Evolutionary conservation across 192 early-diverging fungal species (phyloP).

Genomic region (Allomyces javanicus): DNA sequence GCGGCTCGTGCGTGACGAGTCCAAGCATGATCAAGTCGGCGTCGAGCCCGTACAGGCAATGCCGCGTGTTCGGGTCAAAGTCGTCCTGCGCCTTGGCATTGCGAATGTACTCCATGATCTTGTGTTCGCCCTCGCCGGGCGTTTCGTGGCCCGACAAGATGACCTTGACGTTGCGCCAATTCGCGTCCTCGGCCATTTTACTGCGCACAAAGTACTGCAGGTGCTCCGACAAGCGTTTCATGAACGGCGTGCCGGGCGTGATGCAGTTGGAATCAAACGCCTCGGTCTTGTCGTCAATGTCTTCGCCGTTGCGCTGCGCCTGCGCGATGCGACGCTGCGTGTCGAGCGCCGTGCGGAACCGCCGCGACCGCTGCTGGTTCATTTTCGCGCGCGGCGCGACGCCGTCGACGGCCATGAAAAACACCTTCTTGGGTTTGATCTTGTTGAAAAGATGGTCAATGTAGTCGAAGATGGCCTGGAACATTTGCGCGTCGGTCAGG

Average conservation of each 20-base stretch:
- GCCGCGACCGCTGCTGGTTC: conserved; percentile 97
- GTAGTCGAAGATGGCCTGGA: conserved; percentile 84
- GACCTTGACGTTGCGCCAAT: conserved; percentile 26
- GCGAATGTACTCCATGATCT: conserved; percentile 44
- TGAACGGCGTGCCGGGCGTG: conserved; percentile 40
- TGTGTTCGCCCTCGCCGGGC: conserved; percentile 43
- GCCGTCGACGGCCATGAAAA: conserved; percentile 89
- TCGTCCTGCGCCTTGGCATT: conserved; percentile 17
- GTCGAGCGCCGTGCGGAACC: conserved; percentile 86
- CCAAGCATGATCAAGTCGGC: conserved; percentile 45
- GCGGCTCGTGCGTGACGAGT: conserved; percentile 37
- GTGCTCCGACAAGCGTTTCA: conserved; percentile 32
- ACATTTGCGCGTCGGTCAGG: conserved; percentile 85
- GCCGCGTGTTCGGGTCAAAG: conserved; percentile 28
- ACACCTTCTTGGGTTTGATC: conserved; percentile 82
- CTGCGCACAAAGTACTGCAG: conserved; percentile 36
- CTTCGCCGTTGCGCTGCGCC: background rate
- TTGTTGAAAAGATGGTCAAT: conserved; percentile 81
- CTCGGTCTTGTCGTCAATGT: background rate
- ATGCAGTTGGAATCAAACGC: conserved; percentile 44
- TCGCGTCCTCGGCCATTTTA: conserved; percentile 31
- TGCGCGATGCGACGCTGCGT: conserved; percentile 14
- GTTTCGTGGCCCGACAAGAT: conserved; percentile 38
- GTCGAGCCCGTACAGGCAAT: conserved; percentile 32
- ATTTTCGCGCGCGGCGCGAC: conserved; percentile 98